Base-by-base conservation (phyloP, 495 filamentous ascomycete genomes). In the Penicillium samsonianum region DNA sequence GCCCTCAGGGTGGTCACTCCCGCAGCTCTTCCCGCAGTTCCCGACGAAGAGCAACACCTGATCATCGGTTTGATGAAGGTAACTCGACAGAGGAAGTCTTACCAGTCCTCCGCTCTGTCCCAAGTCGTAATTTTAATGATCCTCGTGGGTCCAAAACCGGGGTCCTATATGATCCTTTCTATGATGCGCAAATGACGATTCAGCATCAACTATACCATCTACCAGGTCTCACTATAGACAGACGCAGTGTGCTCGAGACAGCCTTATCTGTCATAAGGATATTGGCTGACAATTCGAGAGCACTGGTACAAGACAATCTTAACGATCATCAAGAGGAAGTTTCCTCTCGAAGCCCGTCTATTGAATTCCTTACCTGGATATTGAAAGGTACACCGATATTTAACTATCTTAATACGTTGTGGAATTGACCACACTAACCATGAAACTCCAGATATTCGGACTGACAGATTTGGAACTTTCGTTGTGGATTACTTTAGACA, bases 401-500 rank as follows among this genome's bases (percentile, higher is more conserved):
- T 1, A 19, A 16, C 10, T 22, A 19, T 37, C 6, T 16, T 4
- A 6, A 10, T 30, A 1, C 10, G 3, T 23, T n/a, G 2, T 5
- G 5, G 20, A 2, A 2, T 2, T n/a, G n/a, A n/a, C n/a, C 1
- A 14, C 31, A 17, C 38, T 43, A 25, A 53, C 4, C n/a, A 5
- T 12, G 25, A 10, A 49, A 41, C 3, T 10, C 11, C n/a, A 67
- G 65, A 67, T 38, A 57, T 67, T 23, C 53, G 49, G 7, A 55
- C 56, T 20, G 41, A 59, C 8, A 60, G 52, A 26, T 64, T 64
- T 22, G 65, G 65, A 11, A 7, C 42, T 1, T 67, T 46, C 53
- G 62, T 67, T 25, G 46, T 28, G n/a, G 65, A 67, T 33, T 67
- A 62, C 22, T 67, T 63, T 54, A 33, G 55, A 23, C 65, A 67